Evolutionary conservation across 2,329 filamentous ascomycete genomes (phyloP), one percentile per base, ranked within the genome.

Genomic region (Aspergillus sp.): DNA sequence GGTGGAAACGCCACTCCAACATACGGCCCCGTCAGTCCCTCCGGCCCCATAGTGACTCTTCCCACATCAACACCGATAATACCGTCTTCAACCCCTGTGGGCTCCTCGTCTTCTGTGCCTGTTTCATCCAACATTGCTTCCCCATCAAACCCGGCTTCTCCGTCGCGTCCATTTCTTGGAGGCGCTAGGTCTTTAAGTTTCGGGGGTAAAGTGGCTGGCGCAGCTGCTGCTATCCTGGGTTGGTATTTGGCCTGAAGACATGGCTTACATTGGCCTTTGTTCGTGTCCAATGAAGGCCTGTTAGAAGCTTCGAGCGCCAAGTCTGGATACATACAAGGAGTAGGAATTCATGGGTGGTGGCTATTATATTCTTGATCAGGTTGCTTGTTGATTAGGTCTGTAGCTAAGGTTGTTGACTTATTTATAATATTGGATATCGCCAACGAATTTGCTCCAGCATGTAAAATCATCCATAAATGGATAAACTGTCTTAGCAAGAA

Each of bases 71-170:
- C 45, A n/a, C 34, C 52, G n/a, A 22, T 46, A 22, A 37, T n/a
- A 9, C 3, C 13, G 6, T 33, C 51, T 15, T 39, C 51, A 17
- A 48, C 30, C n/a, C 30, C 51, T 7, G 19, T 45, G 13, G 51
- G 30, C 5, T 51, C 54, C 40, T 51, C 30, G 20, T 46, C 54
- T n/a, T 27, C 40, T 20, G 41, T 27, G n/a, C 50, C 56, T 39
- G 13, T 24, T 39, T n/a, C 34, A 13, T 47, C 49, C 9, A 41
- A 33, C 12, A 19, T 24, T n/a, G 19, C 20, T 12, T 15, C 13
- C 1, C 9, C 55, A 20, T 34, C 50, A 9, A 20, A 22, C n/a
- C 34, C 37, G 9, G 5, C 37, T 39, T 8, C 15, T 6, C 33
- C 55, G 1, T 53, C 50, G 19, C 12, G 44, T 9, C 20, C 34